Evolutionary conservation across 768 basidiomycete genomes (phyloP).

Genomic region (Pleurotus ostreatus): DNA sequence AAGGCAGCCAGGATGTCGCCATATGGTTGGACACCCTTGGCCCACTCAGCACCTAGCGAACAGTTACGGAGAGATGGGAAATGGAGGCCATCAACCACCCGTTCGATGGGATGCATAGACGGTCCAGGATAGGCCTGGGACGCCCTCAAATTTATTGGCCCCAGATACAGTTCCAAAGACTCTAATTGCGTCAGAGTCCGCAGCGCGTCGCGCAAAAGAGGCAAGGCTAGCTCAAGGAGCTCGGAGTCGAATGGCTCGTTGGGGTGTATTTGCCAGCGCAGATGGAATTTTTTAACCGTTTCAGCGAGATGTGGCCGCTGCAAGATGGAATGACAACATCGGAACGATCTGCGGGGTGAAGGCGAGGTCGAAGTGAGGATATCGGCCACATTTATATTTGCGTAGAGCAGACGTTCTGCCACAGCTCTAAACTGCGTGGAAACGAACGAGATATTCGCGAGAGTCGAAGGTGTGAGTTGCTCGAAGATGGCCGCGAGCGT

Average conservation of each 20-base stretch:
- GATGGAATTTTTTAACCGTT: conserved; percentile 39
- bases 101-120: conserved; percentile 42
- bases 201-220: conserved; percentile 33
- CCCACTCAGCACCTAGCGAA: conserved; percentile 43
- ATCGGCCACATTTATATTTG: conserved; percentile 47
- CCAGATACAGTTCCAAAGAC: conserved; percentile 51
- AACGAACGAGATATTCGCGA: conserved; percentile 38
- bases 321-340: conserved; percentile 51
- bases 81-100: conserved; percentile 31
- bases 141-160: conserved; percentile 35
- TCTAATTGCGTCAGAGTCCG: conserved; percentile 39
- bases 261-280: conserved; percentile 50
- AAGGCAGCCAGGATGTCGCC: conserved; percentile 36
- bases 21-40: conserved; percentile 38
- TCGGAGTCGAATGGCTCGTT: conserved; percentile 20
- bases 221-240: conserved; percentile 33
- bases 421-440: conserved; percentile 47
- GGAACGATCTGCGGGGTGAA: conserved; percentile 36
- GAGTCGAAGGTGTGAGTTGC: conserved; percentile 28
- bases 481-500: conserved; percentile 47
- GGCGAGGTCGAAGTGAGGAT: conserved; percentile 36
- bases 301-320: conserved; percentile 42
- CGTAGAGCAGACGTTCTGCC: conserved; percentile 57
- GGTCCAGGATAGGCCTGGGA: conserved; percentile 10
- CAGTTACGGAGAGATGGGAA: conserved; percentile 38